A percentile compares a stretch with the other conserved stretches of the same genome.
These are phyloP conservation scores for Aureobasidium leucospermi DNA, from an alignment of 2,329 filamentous ascomycete species.

Conservation along the genomic window DNA sequence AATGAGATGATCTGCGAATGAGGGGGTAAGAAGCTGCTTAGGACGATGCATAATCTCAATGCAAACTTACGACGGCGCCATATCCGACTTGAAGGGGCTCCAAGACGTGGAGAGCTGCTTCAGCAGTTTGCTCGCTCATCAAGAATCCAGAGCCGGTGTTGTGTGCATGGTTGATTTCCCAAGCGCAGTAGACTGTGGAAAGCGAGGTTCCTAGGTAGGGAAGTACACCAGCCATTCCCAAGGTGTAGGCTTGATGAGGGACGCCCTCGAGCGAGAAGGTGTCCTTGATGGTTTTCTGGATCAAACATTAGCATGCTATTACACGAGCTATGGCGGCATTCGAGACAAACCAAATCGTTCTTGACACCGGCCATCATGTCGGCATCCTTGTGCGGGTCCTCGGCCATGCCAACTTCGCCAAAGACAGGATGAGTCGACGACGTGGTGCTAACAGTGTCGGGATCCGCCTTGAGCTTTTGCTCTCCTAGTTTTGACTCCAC, in stretches of 20 bases:
- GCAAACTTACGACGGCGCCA: constrained; percentile 63
- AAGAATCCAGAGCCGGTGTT: constrained; percentile 55
- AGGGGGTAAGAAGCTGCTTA: not conserved
- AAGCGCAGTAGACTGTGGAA: constrained; percentile 73
- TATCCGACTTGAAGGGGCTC: constrained; percentile 89
- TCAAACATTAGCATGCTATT: constrained; percentile 15
- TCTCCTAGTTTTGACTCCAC: constrained; percentile 49
- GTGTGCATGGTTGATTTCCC: constrained; percentile 66
- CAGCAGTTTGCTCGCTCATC: constrained; percentile 63
- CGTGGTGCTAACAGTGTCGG: constrained; percentile 52
- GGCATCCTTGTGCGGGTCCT: constrained; percentile 27
- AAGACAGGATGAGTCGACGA: constrained; percentile 43
- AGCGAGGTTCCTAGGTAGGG: constrained; percentile 75
- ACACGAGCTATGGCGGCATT: not conserved
- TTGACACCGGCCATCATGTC: constrained; percentile 42
- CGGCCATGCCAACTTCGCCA: constrained; percentile 30
- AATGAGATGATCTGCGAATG: constrained; percentile 71
- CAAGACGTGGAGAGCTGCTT: constrained; percentile 62
- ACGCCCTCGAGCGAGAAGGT: constrained; percentile 42
- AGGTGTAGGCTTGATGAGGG: constrained; percentile 41
- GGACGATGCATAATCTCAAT: not conserved
- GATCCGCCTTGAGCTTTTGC: constrained; percentile 51
- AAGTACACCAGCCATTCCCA: constrained; percentile 45
- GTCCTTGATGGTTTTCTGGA: constrained; percentile 40
- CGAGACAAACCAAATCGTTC: constrained; percentile 26